A percentile compares a stretch with the other conserved stretches of the same genome.
Conservation (phyloP, 805 yeast genomes). For the Barnettozyma pratensis region DNA sequence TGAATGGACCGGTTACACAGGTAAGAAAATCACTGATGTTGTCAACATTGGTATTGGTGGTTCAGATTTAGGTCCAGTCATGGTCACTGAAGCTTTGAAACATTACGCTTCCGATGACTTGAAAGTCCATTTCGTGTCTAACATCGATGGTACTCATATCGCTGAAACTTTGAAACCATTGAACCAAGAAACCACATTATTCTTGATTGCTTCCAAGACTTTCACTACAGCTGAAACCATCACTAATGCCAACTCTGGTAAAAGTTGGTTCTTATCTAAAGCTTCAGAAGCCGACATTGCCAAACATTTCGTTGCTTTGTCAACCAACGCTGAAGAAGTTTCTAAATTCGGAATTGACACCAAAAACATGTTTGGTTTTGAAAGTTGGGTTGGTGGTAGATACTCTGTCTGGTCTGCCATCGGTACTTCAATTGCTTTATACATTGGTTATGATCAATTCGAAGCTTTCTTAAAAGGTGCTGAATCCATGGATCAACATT, state of each 20-base stretch:
- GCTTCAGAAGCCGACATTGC: slow-evolving; percentile 74
- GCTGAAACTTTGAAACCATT: slow-evolving; percentile 79
- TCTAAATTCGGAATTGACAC: slow-evolving; percentile 95
- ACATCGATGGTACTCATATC: slow-evolving; percentile 97
- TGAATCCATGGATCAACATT: slow-evolving; percentile 93
- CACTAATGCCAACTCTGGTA: slow-evolving; percentile 95
- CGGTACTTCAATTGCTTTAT: slow-evolving; percentile 91
- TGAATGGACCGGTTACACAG: slow-evolving; percentile 94
- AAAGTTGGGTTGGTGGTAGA: slow-evolving; percentile 99
- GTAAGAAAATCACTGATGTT: slow-evolving; percentile 86
- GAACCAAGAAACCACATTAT: slow-evolving; percentile 88
- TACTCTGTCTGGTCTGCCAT: slow-evolving; percentile 99
- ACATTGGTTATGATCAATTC: slow-evolving; percentile 93
- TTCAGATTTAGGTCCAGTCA: slow-evolving; percentile 97
- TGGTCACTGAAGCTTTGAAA: slow-evolving; percentile 98
- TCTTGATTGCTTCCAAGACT: slow-evolving; percentile 92
- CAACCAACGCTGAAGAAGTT: slow-evolving; percentile 90
- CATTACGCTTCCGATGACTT: slow-evolving; percentile 67
- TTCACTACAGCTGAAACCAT: slow-evolving; percentile 98
- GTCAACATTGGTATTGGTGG: slow-evolving; percentile 99
- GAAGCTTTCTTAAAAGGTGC: slow-evolving; percentile 93
- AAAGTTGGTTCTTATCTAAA: slow-evolving; percentile 81
- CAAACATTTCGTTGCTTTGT: slow-evolving; percentile 95
- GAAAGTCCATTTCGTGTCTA: slow-evolving; percentile 88
- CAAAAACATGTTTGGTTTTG: slow-evolving; percentile 97